Conservation (phyloP, 1,284 basidiomycete species). For the Cutaneotrichosporon arboriforme region DNA sequence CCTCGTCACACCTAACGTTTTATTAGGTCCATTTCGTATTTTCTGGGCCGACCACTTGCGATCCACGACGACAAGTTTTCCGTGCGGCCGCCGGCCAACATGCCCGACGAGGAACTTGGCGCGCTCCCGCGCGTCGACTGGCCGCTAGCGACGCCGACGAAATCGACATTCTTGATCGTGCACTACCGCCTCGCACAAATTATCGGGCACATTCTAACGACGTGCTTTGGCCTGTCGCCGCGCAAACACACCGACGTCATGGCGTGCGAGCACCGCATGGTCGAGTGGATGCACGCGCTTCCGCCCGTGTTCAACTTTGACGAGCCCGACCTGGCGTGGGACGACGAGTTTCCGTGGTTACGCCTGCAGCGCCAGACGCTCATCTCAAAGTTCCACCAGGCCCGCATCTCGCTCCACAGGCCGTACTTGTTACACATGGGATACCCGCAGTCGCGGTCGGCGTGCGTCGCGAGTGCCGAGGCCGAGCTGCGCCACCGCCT, state of each 20-base stretch:
- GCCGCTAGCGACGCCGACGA: slow-evolving; percentile 23
- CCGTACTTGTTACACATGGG: slow-evolving; percentile 27
- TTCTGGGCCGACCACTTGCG: slow-evolving; percentile 32
- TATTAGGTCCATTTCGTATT: slow-evolving; percentile 32
- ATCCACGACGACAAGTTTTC: slow-evolving; percentile 31
- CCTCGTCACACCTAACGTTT: background rate
- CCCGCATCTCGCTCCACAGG: slow-evolving; percentile 30
- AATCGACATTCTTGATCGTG: slow-evolving; percentile 32
- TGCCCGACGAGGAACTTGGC: slow-evolving; percentile 24
- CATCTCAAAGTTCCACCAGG: slow-evolving; percentile 30
- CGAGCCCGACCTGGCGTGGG: slow-evolving; percentile 21
- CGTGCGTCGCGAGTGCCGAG: slow-evolving; percentile 20
- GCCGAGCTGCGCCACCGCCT: slow-evolving; percentile 28
- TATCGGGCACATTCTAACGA: slow-evolving; percentile 25
- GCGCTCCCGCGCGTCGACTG: slow-evolving; percentile 9
- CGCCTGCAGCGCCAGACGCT: slow-evolving; percentile 28
- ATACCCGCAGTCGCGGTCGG: slow-evolving; percentile 18
- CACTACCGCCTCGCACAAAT: slow-evolving; percentile 28
- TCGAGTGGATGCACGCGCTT: slow-evolving; percentile 20
- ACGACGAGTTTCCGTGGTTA: slow-evolving; percentile 23
- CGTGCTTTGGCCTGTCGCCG: slow-evolving; percentile 28
- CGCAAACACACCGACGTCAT: slow-evolving; percentile 26
- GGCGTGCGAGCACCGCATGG: slow-evolving; percentile 24
- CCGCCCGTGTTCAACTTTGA: slow-evolving; percentile 30
- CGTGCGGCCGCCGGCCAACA: slow-evolving; percentile 24